Evolutionary conservation across 1,139 yeast genomes (phyloP).

Genomic region (Saccharomyces hybrid): DNA sequence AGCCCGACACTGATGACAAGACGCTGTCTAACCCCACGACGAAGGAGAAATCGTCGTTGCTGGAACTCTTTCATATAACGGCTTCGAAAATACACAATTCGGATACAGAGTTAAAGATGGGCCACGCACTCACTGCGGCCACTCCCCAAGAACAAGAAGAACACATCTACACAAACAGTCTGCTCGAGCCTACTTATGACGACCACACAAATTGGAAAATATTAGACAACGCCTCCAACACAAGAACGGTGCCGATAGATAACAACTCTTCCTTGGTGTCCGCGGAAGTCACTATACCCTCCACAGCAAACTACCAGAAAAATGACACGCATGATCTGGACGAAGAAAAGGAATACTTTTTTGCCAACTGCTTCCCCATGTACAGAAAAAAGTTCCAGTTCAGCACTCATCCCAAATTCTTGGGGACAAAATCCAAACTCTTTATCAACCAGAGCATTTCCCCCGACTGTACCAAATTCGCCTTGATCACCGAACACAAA

Average conservation of each 20-base stretch:
- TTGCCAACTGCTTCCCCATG: constrained; percentile 75
- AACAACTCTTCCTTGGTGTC: constrained; percentile 6
- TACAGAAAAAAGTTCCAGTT: constrained; percentile 62
- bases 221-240: constrained; percentile 22
- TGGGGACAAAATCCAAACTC: constrained; percentile 43
- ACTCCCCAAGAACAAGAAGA: constrained; percentile 3
- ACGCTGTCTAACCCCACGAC: background rate
- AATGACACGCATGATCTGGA: constrained; percentile 14
- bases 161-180: background rate
- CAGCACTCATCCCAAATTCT: constrained; percentile 51
- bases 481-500: constrained; percentile 53
- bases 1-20: background rate
- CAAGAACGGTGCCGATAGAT: constrained; percentile 19
- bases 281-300: background rate
- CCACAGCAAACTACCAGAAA: constrained; percentile 5
- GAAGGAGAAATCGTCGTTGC: background rate
- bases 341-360: constrained; percentile 49
- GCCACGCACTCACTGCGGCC: constrained; percentile 4
- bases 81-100: background rate
- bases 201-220: constrained; percentile 5
- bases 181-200: background rate
- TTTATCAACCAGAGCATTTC: constrained; percentile 60
- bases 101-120: background rate
- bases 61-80: background rate
- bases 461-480: constrained; percentile 44